Base-by-base conservation (phyloP, 2,329 filamentous ascomycete species). In the Pestalotiopsis fici region DNA sequence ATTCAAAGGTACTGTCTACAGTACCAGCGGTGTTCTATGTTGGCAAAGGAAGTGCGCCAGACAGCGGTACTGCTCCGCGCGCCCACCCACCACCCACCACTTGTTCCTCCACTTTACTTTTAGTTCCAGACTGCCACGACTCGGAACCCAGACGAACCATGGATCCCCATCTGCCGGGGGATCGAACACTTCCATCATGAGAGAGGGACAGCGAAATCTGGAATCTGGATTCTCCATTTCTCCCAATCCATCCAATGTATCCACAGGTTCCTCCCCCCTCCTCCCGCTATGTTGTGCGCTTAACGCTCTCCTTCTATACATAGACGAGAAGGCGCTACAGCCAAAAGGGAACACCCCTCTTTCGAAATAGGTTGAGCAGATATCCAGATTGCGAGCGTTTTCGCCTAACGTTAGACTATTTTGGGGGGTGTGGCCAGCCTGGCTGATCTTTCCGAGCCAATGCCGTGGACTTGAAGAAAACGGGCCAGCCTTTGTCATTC, bases 241-340 rank as follows among this genome's bases (percentile, higher is more conserved):
- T n/a, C n/a, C 31, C 62, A 25, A 31, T 50, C 35, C 25, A 59
- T 59, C 50, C 57, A 35, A 50, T 37, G 43, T 31, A 50, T 35
- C 57, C 57, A 31, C 27, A 27, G 37, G 23, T 50, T 50, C 43
- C 43, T 18, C 43, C 39, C 64, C 43, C 43, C 43, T 55, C 64
- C 66, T 68, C 70, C 75, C 69, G 67, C 70, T 74, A 35, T 35
- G 31, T 35, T 73, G 64, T 73, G 67, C 73, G 72, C 74, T 76
- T 74, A 72, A 71, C 71, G 66, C 68, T 73, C 64, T 65, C 62
- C 67, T 67, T 63, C 60, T 66, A 67, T 66, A 39, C 37, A 57
- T 65, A 65, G 64, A 54, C 31, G 64, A 35, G 64, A 66, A 43
- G 43, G 9, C 37, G 25, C 37, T 31, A 25, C 43, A 64, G 54